phyloP scores from a whole-genome alignment of 1,284 basidiomycete species.

The Marasmius tenuissimus region DNA sequence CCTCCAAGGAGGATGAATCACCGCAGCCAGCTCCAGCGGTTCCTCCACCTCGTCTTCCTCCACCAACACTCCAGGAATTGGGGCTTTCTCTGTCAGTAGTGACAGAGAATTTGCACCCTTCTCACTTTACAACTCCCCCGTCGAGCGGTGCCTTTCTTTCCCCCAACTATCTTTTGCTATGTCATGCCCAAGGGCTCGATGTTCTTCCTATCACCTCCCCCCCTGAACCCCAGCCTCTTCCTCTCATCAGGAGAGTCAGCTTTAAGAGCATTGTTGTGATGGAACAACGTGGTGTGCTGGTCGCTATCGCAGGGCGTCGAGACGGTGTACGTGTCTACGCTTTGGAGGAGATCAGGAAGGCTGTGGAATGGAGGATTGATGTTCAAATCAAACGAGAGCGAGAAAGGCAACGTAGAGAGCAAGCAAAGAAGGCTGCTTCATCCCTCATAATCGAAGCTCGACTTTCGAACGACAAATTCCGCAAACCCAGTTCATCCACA shows the following conservation, averaged over 20 bases:
- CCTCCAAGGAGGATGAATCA: constrained; percentile 54
- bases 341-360: constrained; percentile 77
- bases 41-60: constrained; percentile 67
- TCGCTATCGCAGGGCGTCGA: constrained; percentile 78
- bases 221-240: constrained; percentile 72
- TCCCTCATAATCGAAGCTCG: constrained; percentile 32
- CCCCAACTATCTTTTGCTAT: constrained; percentile 79
- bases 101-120: constrained; percentile 65
- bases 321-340: constrained; percentile 85
- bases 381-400: constrained; percentile 73
- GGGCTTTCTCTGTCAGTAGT: constrained; percentile 68
- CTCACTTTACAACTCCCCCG: constrained; percentile 76
- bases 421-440: constrained; percentile 50
- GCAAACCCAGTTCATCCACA: constrained; percentile 46
- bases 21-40: constrained; percentile 51
- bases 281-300: constrained; percentile 83
- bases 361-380: constrained; percentile 82
- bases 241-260: constrained; percentile 72
- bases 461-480: constrained; percentile 43
- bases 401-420: constrained; percentile 65
- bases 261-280: constrained; percentile 86
- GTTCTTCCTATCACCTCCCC: constrained; percentile 73
- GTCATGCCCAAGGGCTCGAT: constrained; percentile 80
- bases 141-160: constrained; percentile 73
- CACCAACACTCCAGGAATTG: constrained; percentile 72